These are phyloP conservation scores for Plantago major DNA, from an alignment of 257 asterid genomes.

Conservation along the genomic window DNA sequence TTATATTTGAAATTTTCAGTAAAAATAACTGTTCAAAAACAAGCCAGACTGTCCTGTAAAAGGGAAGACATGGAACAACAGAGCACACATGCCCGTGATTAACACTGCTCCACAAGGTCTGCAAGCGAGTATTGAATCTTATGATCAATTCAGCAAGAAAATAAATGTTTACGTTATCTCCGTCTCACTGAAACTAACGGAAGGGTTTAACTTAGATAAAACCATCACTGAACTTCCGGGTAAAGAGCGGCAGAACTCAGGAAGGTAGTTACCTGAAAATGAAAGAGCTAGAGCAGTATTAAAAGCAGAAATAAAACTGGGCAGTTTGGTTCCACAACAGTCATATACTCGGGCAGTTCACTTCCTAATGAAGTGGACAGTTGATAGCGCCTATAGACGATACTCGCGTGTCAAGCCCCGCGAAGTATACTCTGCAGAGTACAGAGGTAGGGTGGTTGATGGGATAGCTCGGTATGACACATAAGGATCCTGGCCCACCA, in stretches of 20 bases:
- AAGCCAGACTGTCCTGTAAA: no score
- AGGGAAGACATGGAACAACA: no score
- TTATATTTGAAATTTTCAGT: no score
- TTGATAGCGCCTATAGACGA: slow-evolving; percentile 17
- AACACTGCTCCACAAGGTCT: no score
- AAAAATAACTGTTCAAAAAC: no score
- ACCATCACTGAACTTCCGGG: no score
- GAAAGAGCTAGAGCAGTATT: background rate
- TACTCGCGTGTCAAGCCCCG: slow-evolving; percentile 29
- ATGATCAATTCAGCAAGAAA: no score
- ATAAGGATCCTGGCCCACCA: slow-evolving; percentile 30
- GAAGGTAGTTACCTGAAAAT: background rate
- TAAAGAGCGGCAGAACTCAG: background rate
- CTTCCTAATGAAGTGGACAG: background rate
- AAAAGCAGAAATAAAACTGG: background rate
- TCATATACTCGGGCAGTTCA: background rate
- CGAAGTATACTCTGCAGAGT: slow-evolving; percentile 29
- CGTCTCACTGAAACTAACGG: no score
- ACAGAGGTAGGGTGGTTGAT: slow-evolving; percentile 29
- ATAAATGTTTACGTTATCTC: no score
- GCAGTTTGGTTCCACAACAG: background rate
- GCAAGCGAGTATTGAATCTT: no score
- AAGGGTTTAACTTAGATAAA: no score
- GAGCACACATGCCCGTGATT: no score
- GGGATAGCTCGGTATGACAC: slow-evolving; percentile 29